Evolutionary conservation across 257 asterid genomes (phyloP).

Genomic region (Cinchona pubescens): DNA sequence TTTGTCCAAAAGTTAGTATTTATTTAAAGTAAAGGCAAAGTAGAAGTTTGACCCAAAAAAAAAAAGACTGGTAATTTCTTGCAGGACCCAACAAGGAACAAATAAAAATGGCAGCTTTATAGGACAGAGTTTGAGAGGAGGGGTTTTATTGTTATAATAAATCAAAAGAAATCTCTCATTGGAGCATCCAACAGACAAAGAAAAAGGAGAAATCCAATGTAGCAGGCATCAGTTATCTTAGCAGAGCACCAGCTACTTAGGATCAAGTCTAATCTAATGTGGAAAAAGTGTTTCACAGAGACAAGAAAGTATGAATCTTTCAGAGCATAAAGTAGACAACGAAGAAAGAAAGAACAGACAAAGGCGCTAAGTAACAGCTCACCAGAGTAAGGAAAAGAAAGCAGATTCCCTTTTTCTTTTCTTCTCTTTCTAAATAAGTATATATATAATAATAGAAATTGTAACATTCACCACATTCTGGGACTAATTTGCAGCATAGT

Average conservation of each 20-base stretch:
- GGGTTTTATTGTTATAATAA: constrained; percentile 26
- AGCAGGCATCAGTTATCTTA: constrained; percentile 51
- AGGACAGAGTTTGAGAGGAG: constrained; percentile 34
- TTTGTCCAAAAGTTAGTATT: constrained; percentile 7
- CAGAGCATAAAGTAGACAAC: constrained; percentile 58
- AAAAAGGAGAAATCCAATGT: constrained; percentile 51
- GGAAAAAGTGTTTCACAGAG: constrained; percentile 39
- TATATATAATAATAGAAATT: constrained; percentile 5
- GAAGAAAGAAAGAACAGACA: constrained; percentile 44
- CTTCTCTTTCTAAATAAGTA: constrained; percentile 6
- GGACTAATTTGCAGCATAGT: neutral
- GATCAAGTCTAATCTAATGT: constrained; percentile 47
- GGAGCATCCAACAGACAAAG: constrained; percentile 52
- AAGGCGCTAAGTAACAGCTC: constrained; percentile 67
- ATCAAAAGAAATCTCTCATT: constrained; percentile 59
- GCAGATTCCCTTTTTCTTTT: constrained; percentile 75
- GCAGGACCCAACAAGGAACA: constrained; percentile 83
- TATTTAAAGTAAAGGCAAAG: constrained; percentile 39
- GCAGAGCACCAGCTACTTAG: constrained; percentile 35
- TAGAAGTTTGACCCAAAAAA: constrained; percentile 62
- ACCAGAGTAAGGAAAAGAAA: constrained; percentile 53
- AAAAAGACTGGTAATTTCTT: constrained; percentile 47
- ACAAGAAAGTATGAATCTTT: constrained; percentile 69
- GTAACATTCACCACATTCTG: constrained; percentile 26
- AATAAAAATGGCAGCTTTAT: constrained; percentile 81